phyloP scores from a whole-genome alignment of 2,329 filamentous ascomycete species.

The Alternaria longipes region DNA sequence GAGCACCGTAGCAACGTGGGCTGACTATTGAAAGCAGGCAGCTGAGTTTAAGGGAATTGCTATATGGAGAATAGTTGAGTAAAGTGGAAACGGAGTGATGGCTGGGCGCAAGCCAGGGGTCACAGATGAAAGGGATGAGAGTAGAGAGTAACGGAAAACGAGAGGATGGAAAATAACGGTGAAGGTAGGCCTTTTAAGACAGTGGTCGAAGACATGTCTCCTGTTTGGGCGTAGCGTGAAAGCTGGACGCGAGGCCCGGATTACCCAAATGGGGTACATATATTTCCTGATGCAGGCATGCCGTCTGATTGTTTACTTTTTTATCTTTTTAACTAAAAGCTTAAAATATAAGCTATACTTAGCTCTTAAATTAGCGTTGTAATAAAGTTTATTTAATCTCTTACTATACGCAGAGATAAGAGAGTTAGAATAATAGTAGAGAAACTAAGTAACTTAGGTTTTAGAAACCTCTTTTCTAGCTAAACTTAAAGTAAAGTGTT shows the following conservation, averaged over 20 bases:
- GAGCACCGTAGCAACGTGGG: neutral
- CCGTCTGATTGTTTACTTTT: too few relatives aligned
- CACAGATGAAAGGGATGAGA: neutral
- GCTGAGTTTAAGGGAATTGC: neutral
- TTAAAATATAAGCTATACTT: too few relatives aligned
- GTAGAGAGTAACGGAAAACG: slow-evolving; percentile 5
- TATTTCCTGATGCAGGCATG: too few relatives aligned
- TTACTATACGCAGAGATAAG: neutral
- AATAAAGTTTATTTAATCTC: neutral
- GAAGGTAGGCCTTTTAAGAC: slow-evolving; percentile 1
- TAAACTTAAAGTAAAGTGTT: neutral
- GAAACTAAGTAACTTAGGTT: neutral
- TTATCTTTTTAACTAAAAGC: too few relatives aligned
- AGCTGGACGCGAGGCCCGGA: slow-evolving; percentile 1
- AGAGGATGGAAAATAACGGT: slow-evolving; percentile 5
- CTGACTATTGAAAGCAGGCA: neutral
- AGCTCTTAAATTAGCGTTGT: slow-evolving; percentile 25
- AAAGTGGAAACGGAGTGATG: neutral
- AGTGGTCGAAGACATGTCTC: neutral
- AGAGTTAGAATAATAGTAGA: neutral
- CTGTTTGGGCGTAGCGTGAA: slow-evolving; percentile 4
- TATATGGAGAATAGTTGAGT: neutral
- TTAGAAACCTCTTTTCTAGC: neutral
- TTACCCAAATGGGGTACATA: neutral
- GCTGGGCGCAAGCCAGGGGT: neutral